Conservation (phyloP, 75 land plant genomes). For the Sequoiadendron giganteum region DNA sequence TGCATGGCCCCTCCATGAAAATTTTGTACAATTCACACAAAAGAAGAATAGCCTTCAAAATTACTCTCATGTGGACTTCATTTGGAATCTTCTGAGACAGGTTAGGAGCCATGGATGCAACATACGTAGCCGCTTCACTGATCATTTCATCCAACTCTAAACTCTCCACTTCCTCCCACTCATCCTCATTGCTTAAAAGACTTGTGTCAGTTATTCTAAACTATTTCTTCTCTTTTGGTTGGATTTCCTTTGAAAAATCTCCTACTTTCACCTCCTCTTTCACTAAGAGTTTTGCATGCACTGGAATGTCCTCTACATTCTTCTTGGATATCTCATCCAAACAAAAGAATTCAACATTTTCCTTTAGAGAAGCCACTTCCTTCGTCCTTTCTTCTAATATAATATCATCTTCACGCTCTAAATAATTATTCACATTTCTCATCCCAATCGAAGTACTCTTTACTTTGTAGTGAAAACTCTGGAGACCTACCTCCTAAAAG, state of each 20-base stretch:
- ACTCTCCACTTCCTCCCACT: conserved; percentile 72
- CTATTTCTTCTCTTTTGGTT: background rate
- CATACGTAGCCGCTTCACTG: conserved; percentile 37
- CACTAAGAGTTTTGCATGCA: background rate
- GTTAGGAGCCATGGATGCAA: conserved; percentile 23
- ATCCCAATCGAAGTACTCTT: background rate
- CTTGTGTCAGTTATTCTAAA: background rate
- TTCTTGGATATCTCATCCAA: background rate
- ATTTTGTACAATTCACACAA: conserved; percentile 62
- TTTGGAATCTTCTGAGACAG: conserved; percentile 29
- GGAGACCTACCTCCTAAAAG: background rate
- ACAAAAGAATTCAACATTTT: background rate
- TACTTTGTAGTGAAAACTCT: background rate
- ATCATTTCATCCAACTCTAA: conserved; percentile 52
- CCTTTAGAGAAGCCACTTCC: background rate
- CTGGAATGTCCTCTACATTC: background rate
- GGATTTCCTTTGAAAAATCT: background rate
- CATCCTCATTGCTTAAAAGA: background rate
- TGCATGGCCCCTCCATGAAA: conserved; percentile 68
- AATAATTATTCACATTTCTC: background rate
- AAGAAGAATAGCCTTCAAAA: too few species aligned
- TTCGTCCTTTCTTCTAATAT: background rate
- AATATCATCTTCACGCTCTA: background rate
- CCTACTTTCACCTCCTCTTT: background rate
- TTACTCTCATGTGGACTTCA: conserved; percentile 23